These are phyloP conservation scores for Nicotiana attenuata DNA, from an alignment of 257 asterid species.

Conservation along the genomic window DNA sequence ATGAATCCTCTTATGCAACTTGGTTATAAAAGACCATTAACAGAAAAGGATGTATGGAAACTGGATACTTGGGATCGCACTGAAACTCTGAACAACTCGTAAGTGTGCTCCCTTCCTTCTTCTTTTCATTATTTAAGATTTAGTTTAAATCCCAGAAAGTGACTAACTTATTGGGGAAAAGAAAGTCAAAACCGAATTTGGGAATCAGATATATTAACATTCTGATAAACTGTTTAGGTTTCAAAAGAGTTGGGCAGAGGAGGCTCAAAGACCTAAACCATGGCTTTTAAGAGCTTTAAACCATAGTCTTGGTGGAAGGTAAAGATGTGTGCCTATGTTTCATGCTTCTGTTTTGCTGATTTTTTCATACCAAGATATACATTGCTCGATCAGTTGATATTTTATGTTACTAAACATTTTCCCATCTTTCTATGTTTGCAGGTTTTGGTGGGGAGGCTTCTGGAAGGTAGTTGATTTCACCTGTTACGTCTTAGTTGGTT, in stretches of 20 bases:
- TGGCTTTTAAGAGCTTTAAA: slow-evolving; percentile 94
- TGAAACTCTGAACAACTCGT: slow-evolving; percentile 76
- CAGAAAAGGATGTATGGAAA: slow-evolving; percentile 96
- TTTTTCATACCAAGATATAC: not conserved
- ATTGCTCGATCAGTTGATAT: not conserved
- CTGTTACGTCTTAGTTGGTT: slow-evolving; percentile 1
- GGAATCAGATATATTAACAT: not conserved
- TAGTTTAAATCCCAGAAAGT: not conserved
- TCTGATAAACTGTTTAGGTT: slow-evolving; percentile 45
- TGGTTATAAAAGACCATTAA: slow-evolving; percentile 86
- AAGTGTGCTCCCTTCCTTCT: slow-evolving; percentile 23
- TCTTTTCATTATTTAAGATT: not conserved
- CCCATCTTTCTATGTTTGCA: slow-evolving; percentile 31
- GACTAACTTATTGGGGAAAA: not conserved
- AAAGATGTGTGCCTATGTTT: slow-evolving; percentile 17
- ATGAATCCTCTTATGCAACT: slow-evolving; percentile 67
- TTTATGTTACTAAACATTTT: slow-evolving; percentile 10
- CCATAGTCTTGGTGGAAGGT: slow-evolving; percentile 95
- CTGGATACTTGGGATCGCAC: slow-evolving; percentile 93
- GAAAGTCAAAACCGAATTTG: not conserved
- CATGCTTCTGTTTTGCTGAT: slow-evolving; percentile 4
- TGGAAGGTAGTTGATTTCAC: slow-evolving; percentile 68
- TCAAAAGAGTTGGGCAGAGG: slow-evolving; percentile 81
- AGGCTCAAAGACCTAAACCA: slow-evolving; percentile 69
- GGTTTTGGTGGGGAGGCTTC: slow-evolving; percentile 99